Evolutionary conservation across 148 eudicot species (phyloP), one percentile per base, ranked within the genome.

Genomic region (Fagopyrum homotropicum): DNA sequence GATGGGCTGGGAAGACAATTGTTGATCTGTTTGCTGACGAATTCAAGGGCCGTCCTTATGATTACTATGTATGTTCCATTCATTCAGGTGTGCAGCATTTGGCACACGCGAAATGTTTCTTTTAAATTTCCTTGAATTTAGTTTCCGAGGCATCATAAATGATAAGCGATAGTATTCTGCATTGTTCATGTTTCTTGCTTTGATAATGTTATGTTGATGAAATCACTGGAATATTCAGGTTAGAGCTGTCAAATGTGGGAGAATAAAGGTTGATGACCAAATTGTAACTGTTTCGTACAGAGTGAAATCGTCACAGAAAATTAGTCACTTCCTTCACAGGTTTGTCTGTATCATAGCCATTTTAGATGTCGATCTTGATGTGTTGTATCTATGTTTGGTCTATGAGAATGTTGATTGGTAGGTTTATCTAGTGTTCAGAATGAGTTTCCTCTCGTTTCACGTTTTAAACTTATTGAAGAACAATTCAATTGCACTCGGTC

Each of bases 241-340:
- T 75, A 83, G 81, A 76, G 98, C 98, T 72, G 98, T 92, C 66
- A 90, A 90, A 85, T 83, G 85, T 73, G 98, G 97, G 75, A 93
- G 98, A 68, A 95, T 95, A 83, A 90, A 92, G 85, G 98, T 95
- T 79, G 97, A 90, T 81, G 98, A 92, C 68, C 77, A 92, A 81
- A 78, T 52, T 68, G 96, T 95, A 45, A 84, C 96, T 47, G 66
- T 87, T 75, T 88, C 87, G 57, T 82, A 86, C 78, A 85, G 88
- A 86, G 90, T 95, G 30, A 86, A 85, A 84, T 17, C 97, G 4
- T 87, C 97, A 1, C 92, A 95, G 76, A 92, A 92, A 80, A 90
- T 95, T 40, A 95, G 96, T 91, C 98, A 95, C 84, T 92, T 92
- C 73, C 77, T 94, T 30, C 98, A 95, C 89, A 92, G 98, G 98